These are phyloP conservation scores for Ilyonectria mors-panacis DNA, from an alignment of 2,329 filamentous ascomycete genomes.

Conservation along the genomic window DNA sequence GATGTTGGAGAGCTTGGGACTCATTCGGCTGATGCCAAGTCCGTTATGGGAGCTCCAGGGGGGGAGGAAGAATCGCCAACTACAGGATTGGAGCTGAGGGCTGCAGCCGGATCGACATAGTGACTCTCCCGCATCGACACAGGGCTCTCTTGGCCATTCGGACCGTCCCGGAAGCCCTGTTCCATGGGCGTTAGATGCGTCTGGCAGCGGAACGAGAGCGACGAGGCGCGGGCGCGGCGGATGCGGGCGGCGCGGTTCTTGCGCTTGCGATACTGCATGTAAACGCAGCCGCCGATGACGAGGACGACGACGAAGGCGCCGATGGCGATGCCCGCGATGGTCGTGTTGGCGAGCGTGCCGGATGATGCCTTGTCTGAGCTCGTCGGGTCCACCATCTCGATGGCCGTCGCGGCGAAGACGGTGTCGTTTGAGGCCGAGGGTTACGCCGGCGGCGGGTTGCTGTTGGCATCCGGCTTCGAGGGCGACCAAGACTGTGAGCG, in stretches of 20 bases:
- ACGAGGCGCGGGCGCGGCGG: slow-evolving; percentile 51
- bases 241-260: slow-evolving; percentile 49
- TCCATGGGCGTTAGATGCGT: slow-evolving; percentile 51
- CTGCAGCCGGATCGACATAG: slow-evolving; percentile 29
- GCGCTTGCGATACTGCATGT: slow-evolving; percentile 63
- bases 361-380: slow-evolving; percentile 27
- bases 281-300: slow-evolving; percentile 56
- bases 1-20: slow-evolving; percentile 35
- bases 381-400: slow-evolving; percentile 54
- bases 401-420: slow-evolving; percentile 57
- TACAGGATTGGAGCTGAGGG: slow-evolving; percentile 34
- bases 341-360: slow-evolving; percentile 52
- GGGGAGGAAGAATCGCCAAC: background rate
- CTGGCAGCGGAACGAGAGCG: slow-evolving; percentile 67
- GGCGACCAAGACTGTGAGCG: slow-evolving; percentile 62
- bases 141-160: slow-evolving; percentile 10
- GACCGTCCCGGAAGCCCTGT: slow-evolving; percentile 37
- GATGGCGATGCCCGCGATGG: slow-evolving; percentile 62
- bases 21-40: slow-evolving; percentile 14
- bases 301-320: slow-evolving; percentile 57
- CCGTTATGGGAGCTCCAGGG: slow-evolving; percentile 28
- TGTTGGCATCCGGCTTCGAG: slow-evolving; percentile 67
- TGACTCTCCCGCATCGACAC: slow-evolving; percentile 41
- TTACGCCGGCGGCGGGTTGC: slow-evolving; percentile 55
- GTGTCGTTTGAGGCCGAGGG: slow-evolving; percentile 62